A percentile compares a stretch with the other conserved stretches of the same genome.
Conservation (phyloP, 768 basidiomycete species). For the Phaeotremella fagi region DNA sequence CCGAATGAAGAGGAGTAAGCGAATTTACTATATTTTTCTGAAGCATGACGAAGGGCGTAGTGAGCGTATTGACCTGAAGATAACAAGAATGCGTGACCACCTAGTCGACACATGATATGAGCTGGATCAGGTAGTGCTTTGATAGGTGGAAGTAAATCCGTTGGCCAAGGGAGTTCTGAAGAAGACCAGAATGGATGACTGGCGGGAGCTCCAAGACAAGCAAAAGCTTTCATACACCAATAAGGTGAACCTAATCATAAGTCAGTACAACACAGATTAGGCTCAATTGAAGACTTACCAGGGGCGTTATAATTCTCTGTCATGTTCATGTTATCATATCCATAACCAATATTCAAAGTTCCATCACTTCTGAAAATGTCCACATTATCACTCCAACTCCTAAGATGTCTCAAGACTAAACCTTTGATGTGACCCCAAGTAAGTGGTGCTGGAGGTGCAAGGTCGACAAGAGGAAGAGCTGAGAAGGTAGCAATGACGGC, state of each 20-base stretch:
- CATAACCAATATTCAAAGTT: conserved; percentile 66
- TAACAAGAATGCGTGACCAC: conserved; percentile 64
- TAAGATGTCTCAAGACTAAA: conserved; percentile 64
- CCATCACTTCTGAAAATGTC: conserved; percentile 58
- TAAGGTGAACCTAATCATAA: conserved; percentile 65
- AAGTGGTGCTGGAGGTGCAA: conserved; percentile 63
- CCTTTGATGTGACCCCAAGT: conserved; percentile 70
- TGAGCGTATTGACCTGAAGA: conserved; percentile 75
- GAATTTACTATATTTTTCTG: conserved; percentile 73
- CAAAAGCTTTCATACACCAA: conserved; percentile 76
- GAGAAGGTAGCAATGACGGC: conserved; percentile 78
- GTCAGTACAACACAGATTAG: neutral
- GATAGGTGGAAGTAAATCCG: conserved; percentile 52
- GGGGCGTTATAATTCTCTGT: conserved; percentile 65
- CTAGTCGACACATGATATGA: conserved; percentile 60
- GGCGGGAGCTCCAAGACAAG: conserved; percentile 60
- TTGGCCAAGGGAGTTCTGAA: conserved; percentile 63
- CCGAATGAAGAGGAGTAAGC: conserved; percentile 74
- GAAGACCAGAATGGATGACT: conserved; percentile 69
- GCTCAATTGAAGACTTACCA: conserved; percentile 17
- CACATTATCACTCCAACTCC: conserved; percentile 63
- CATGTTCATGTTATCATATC: conserved; percentile 69
- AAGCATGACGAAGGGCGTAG: conserved; percentile 71
- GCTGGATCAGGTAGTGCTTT: conserved; percentile 60
- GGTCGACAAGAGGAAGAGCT: conserved; percentile 66